Evolutionary conservation across 2,329 filamentous ascomycete species (phyloP), one percentile per base, ranked within the genome.

Genomic region (Phaeosphaeria sp.): DNA sequence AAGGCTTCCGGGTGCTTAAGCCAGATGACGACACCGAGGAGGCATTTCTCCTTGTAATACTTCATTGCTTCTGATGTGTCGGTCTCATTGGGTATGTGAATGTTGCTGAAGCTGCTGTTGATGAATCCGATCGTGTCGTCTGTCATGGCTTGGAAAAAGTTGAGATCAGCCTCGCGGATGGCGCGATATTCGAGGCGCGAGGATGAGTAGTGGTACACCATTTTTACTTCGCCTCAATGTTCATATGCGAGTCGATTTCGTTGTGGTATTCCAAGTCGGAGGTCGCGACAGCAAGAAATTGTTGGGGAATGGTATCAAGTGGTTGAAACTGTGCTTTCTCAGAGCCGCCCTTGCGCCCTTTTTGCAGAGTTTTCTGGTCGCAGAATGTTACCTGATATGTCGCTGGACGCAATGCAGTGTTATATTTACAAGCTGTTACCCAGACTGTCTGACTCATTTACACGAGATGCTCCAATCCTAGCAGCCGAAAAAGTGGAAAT

Each of bases 11-110:
- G 2, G 42, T 55, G 54, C 2, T 49, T 45, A 2, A 61, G 57
- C 58, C 68, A 74, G 24, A 71, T 70, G 9, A 72, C 61, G 5
- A 64, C 66, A 25, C 65, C 64, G 3, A 74, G 43, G 2, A 74
- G 56, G 11, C 36, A 53, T 17, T 71, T 65, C 2, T 66, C 60
- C 2, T 55, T 56, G 21, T 65, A 54, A 15, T n/a, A 17, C 36
- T 69, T 66, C 42, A 64, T 63, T 45, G 63, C 72, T 1, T 55
- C 54, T 13, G 51, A 45, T 0, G 64, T 59, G 22, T 70, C 66
- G 40, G 58, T 25, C 1, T 49, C n/a, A 9, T 47, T 55, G 2
- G 67, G 63, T 1, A 72, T 64, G 3, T 53, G 52, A 40, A 59
- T 64, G 57, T 74, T 74, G 7, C 49, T 44, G 2, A 54, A 51